These are phyloP conservation scores for Lantana camara DNA, from an alignment of 257 asterid genomes.

Conservation along the genomic window DNA sequence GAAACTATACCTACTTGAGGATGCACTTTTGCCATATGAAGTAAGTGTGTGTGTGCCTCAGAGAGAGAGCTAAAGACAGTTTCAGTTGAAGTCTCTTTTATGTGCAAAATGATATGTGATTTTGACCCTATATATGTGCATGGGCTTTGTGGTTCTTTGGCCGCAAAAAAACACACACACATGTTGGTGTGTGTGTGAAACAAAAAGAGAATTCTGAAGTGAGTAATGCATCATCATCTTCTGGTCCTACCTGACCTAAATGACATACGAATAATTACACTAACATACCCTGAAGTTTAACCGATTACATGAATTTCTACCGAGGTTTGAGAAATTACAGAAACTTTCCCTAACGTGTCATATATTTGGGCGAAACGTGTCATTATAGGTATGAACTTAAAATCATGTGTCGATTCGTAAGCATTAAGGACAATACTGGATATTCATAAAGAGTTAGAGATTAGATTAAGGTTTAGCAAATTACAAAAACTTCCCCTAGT, in stretches of 20 bases:
- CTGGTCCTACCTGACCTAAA: slow-evolving; percentile 23
- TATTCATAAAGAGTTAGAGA: too few relatives aligned
- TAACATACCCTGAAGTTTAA: too few relatives aligned
- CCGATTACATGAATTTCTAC: too few relatives aligned
- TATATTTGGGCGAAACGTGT: too few relatives aligned
- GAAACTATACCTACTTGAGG: slow-evolving; percentile 30
- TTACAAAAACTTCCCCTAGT: too few relatives aligned
- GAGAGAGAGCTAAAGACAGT: neutral
- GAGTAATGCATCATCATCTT: slow-evolving; percentile 27
- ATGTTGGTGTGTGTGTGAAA: neutral
- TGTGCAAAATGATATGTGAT: neutral
- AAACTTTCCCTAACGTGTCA: too few relatives aligned
- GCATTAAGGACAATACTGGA: too few relatives aligned
- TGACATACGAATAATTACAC: neutral
- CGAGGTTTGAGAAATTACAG: too few relatives aligned
- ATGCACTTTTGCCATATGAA: slow-evolving; percentile 42
- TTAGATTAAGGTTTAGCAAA: too few relatives aligned
- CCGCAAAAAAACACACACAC: neutral
- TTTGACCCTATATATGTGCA: neutral
- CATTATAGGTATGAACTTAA: too few relatives aligned
- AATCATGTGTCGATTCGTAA: too few relatives aligned
- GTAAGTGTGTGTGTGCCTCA: too few relatives aligned
- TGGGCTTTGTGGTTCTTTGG: slow-evolving; percentile 11
- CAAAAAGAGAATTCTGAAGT: slow-evolving; percentile 17
- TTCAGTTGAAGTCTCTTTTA: neutral